Evolutionary conservation across 306 rosid genomes (phyloP).

Genomic region (Dryas alaskensis): DNA sequence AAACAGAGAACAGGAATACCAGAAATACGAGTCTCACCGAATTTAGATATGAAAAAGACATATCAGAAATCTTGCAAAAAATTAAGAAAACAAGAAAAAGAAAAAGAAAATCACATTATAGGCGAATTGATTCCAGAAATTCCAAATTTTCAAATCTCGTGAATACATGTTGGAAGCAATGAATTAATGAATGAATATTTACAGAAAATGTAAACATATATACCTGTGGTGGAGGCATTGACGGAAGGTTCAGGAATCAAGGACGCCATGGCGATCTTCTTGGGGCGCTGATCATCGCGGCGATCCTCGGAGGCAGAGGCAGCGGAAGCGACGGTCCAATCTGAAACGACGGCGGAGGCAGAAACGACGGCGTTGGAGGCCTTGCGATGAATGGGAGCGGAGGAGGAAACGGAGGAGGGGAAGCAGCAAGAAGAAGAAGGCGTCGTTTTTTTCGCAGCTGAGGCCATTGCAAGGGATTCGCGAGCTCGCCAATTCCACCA

Average conservation of each 20-base stretch:
- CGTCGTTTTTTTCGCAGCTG: slow-evolving; percentile 89
- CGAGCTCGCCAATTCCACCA: slow-evolving; percentile 61
- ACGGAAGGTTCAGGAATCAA: slow-evolving; percentile 61
- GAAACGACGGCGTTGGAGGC: slow-evolving; percentile 36
- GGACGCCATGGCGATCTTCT: slow-evolving; percentile 50
- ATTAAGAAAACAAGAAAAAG: not conserved
- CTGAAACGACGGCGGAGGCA: slow-evolving; percentile 46
- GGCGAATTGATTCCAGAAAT: not conserved
- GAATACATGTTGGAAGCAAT: not conserved
- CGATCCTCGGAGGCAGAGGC: slow-evolving; percentile 27
- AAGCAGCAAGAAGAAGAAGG: slow-evolving; percentile 31
- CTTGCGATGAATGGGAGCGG: slow-evolving; percentile 29
- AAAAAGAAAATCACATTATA: not conserved
- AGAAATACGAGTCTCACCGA: not conserved
- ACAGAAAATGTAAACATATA: not conserved
- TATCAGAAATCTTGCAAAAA: not conserved
- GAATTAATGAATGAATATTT: not conserved
- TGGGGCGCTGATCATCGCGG: slow-evolving; percentile 44
- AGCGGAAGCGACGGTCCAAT: slow-evolving; percentile 35
- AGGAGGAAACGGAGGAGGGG: slow-evolving; percentile 4
- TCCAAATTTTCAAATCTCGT: not conserved
- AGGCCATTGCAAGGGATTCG: slow-evolving; percentile 85
- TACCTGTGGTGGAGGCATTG: slow-evolving; percentile 60
- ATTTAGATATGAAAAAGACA: not conserved
- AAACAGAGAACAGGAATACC: not conserved